These are phyloP conservation scores for Ascochyta fabae DNA, from an alignment of 2,329 filamentous ascomycete genomes.

Conservation along the genomic window DNA sequence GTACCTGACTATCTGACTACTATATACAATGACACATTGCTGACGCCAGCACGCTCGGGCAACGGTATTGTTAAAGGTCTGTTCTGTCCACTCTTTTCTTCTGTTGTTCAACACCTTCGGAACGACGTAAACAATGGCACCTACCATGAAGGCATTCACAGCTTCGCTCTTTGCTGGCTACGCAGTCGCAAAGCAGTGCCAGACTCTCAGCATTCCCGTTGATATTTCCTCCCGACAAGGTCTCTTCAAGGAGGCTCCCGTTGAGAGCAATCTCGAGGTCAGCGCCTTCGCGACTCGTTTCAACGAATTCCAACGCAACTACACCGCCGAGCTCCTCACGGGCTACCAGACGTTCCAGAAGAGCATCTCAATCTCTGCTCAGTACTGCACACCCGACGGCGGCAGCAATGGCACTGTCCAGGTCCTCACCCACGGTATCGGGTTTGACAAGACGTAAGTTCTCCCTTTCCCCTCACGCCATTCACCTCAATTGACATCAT, in stretches of 20 bases:
- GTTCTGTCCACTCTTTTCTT: background rate
- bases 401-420: conserved; percentile 49
- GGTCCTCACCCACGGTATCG: conserved; percentile 62
- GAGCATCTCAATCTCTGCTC: conserved; percentile 64
- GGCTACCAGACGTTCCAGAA: conserved; percentile 60
- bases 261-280: conserved; percentile 62
- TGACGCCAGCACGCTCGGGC: background rate
- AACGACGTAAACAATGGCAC: conserved; percentile 16
- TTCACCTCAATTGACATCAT: background rate
- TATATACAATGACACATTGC: conserved; percentile 2
- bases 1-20: background rate
- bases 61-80: background rate
- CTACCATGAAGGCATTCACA: conserved; percentile 15
- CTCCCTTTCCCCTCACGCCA: background rate
- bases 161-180: conserved; percentile 28
- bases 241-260: conserved; percentile 58
- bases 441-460: conserved; percentile 58
- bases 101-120: too few relatives aligned
- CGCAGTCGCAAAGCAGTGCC: conserved; percentile 45
- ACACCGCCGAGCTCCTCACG: conserved; percentile 52
- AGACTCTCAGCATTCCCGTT: conserved; percentile 64
- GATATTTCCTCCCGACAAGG: conserved; percentile 61
- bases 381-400: conserved; percentile 65
- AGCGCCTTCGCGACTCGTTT: conserved; percentile 57
- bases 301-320: conserved; percentile 50